These are phyloP conservation scores for Stenocarpella maydis DNA, from an alignment of 2,329 filamentous ascomycete species.

Conservation along the genomic window DNA sequence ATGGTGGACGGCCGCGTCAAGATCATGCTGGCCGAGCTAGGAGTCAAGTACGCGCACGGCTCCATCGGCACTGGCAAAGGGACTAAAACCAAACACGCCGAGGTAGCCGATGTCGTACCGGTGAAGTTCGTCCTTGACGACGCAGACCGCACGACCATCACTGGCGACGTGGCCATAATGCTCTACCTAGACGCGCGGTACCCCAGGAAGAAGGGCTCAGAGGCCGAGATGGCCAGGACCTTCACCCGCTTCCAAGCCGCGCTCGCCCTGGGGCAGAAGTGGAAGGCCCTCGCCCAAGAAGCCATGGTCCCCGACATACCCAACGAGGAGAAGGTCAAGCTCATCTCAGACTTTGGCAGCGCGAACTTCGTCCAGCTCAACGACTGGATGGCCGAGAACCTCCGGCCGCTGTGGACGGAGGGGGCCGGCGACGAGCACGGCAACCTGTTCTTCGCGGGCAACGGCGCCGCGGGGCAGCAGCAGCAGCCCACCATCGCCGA, in stretches of 20 bases:
- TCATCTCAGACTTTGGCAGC: constrained; percentile 40
- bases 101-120: constrained; percentile 39
- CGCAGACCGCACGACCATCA: constrained; percentile 52
- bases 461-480: constrained; percentile 9
- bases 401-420: constrained; percentile 39
- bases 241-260: constrained; percentile 54
- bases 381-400: constrained; percentile 20
- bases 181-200: constrained; percentile 67
- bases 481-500: constrained; percentile 55
- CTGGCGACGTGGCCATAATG: constrained; percentile 63
- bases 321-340: constrained; percentile 10
- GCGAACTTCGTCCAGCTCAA: constrained; percentile 43
- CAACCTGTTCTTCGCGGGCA: constrained; percentile 54
- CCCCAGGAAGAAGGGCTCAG: constrained; percentile 43
- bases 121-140: constrained; percentile 67
- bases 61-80: constrained; percentile 38
- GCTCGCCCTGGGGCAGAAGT: constrained; percentile 48
- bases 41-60: constrained; percentile 57
- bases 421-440: constrained; percentile 44
- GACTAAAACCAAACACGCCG: constrained; percentile 31
- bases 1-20: constrained; percentile 59
- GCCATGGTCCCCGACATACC: background rate
- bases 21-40: constrained; percentile 59
- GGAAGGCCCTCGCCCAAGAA: constrained; percentile 39
- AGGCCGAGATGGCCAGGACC: constrained; percentile 45